A percentile compares a stretch with the other conserved stretches of the same genome.
phyloP scores from a whole-genome alignment of 1,284 basidiomycete species.

The Volvariella surrecta region DNA sequence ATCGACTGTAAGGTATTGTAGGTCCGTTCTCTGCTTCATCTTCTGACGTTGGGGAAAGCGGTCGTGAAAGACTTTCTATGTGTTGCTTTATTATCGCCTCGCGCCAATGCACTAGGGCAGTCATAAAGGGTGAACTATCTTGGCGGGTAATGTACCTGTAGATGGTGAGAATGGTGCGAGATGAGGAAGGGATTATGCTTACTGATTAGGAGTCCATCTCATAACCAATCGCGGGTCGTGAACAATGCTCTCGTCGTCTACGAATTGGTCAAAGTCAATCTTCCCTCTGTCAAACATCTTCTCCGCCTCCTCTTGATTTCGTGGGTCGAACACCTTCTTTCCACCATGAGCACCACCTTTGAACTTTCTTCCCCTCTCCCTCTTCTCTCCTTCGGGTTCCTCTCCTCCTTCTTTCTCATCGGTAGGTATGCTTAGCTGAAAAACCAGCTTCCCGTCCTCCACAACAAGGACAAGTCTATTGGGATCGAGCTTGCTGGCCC shows the following conservation, averaged over 20 bases:
- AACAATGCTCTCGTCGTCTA: slow-evolving; percentile 47
- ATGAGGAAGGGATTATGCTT: slow-evolving; percentile 13
- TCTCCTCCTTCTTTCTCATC: slow-evolving; percentile 5
- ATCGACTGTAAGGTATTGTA: slow-evolving; percentile 13
- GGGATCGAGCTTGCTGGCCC: slow-evolving; percentile 40
- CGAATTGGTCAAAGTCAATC: slow-evolving; percentile 45
- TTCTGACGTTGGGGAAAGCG: slow-evolving; percentile 22
- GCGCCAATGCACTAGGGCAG: slow-evolving; percentile 56
- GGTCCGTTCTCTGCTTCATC: slow-evolving; percentile 19
- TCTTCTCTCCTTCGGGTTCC: neutral
- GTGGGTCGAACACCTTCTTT: slow-evolving; percentile 24
- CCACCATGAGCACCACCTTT: slow-evolving; percentile 14
- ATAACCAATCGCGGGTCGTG: slow-evolving; percentile 54
- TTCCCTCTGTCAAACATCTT: slow-evolving; percentile 44
- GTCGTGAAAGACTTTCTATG: slow-evolving; percentile 4
- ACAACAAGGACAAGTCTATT: slow-evolving; percentile 47
- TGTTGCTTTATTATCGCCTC: slow-evolving; percentile 33
- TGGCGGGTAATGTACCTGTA: slow-evolving; percentile 54
- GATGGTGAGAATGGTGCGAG: slow-evolving; percentile 1
- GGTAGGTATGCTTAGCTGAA: slow-evolving; percentile 52
- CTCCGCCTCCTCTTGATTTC: slow-evolving; percentile 43
- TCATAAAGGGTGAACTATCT: slow-evolving; percentile 60
- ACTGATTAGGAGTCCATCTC: slow-evolving; percentile 57
- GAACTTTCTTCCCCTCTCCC: neutral
- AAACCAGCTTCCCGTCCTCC: slow-evolving; percentile 44